These are phyloP conservation scores for Lactarius evosmus DNA, from an alignment of 768 basidiomycete genomes.

Conservation along the genomic window DNA sequence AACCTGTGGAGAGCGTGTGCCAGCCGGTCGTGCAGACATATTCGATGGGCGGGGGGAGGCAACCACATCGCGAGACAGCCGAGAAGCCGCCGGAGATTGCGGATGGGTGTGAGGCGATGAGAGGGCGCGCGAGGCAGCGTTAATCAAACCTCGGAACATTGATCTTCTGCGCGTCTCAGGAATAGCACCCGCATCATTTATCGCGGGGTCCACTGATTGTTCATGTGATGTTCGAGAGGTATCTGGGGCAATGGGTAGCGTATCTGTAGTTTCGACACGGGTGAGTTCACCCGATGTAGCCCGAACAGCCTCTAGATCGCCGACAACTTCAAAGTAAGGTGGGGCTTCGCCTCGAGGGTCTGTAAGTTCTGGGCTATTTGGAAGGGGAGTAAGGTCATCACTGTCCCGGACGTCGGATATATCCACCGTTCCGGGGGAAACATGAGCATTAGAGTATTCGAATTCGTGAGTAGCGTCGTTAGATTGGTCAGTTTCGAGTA, in stretches of 20 bases:
- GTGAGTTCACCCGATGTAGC: slow-evolving; percentile 15
- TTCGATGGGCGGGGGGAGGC: slow-evolving; percentile 20
- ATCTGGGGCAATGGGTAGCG: slow-evolving; percentile 21
- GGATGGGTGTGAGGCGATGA: slow-evolving; percentile 2
- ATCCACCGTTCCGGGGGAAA: slow-evolving; percentile 25
- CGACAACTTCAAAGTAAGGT: slow-evolving; percentile 56
- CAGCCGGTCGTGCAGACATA: slow-evolving; percentile 17
- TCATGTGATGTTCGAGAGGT: background rate
- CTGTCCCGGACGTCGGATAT: slow-evolving; percentile 11
- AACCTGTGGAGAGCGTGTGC: slow-evolving; percentile 23
- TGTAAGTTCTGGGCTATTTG: slow-evolving; percentile 29
- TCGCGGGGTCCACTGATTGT: background rate
- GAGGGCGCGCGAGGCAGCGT: slow-evolving; percentile 26
- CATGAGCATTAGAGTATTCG: slow-evolving; percentile 3
- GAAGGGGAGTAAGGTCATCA: slow-evolving; percentile 13
- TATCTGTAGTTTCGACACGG: slow-evolving; percentile 23
- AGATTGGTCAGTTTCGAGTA: slow-evolving; percentile 21
- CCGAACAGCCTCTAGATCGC: slow-evolving; percentile 31
- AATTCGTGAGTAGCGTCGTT: slow-evolving; percentile 19
- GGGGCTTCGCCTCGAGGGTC: slow-evolving; percentile 63
- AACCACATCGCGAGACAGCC: slow-evolving; percentile 4
- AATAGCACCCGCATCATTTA: background rate
- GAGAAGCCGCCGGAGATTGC: background rate
- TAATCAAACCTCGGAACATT: slow-evolving; percentile 40
- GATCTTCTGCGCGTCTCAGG: slow-evolving; percentile 37